phyloP scores from a whole-genome alignment of 2,329 filamentous ascomycete genomes.

The Biscogniauxia marginata region DNA sequence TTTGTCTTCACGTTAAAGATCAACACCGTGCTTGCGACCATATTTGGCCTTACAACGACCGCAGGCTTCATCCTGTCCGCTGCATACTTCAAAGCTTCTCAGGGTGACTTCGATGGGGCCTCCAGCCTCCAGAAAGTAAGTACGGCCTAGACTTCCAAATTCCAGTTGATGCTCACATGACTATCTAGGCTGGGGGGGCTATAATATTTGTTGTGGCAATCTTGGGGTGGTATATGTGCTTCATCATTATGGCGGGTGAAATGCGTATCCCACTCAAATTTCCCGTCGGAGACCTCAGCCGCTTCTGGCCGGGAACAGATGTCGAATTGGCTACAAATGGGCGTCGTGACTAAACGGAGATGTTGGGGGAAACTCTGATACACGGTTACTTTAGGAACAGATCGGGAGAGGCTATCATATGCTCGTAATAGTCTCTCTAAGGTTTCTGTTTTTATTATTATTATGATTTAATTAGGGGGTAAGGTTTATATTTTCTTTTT shows the following conservation, averaged over 20 bases:
- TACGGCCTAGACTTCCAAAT: background rate
- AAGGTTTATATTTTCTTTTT: no score
- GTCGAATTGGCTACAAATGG: constrained; percentile 25
- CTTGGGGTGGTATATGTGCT: constrained; percentile 52
- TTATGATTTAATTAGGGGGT: no score
- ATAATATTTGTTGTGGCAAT: constrained; percentile 46
- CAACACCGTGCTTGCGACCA: constrained; percentile 47
- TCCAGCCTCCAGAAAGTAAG: constrained; percentile 43
- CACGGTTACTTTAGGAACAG: no score
- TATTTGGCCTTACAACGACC: constrained; percentile 47
- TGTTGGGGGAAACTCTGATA: no score
- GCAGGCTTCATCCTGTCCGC: constrained; percentile 45
- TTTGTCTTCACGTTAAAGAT: constrained; percentile 51
- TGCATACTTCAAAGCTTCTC: constrained; percentile 48
- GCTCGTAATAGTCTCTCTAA: no score
- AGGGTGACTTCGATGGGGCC: constrained; percentile 42
- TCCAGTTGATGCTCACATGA: background rate
- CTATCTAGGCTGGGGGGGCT: constrained; percentile 34
- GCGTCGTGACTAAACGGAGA: constrained; percentile 19
- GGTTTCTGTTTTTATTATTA: background rate
- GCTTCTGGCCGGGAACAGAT: constrained; percentile 45
- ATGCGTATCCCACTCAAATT: constrained; percentile 49
- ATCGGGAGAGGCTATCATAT: no score
- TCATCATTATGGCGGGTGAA: constrained; percentile 53
- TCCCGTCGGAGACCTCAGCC: constrained; percentile 50